Base-by-base conservation (phyloP, 495 filamentous ascomycete genomes). In the Penicillium silybi region DNA sequence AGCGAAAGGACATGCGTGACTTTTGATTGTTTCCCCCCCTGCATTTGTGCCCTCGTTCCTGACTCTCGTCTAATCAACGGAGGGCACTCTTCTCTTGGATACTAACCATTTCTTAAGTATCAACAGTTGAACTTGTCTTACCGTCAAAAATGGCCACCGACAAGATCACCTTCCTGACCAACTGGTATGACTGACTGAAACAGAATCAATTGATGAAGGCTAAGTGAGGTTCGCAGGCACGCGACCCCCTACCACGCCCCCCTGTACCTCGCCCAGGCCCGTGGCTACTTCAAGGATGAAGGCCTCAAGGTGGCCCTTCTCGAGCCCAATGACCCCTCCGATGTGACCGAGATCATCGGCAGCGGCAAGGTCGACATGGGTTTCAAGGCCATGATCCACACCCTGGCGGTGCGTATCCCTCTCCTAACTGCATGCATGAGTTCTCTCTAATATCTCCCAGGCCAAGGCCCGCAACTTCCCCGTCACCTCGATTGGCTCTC, bases 301-400 rank as follows among this genome's bases (percentile, higher is more conserved):
- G 83, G 78, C 58, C 78, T 87, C 62, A 84, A 86, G 67, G 83
- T 87, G 61, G 84, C 84, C 64, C 70, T 87, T 8, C 74, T 86
- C 17, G 84, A 87, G 67, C 84, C 84, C 56, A 87, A 86, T 58
- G 84, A 87, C 68, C 84, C 84, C 1, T 75, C 69, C 66, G 80
- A 87, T 77, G 84, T 87, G 53, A 87, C 84, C 60, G 84, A 87
- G 66, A 85, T 87, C 66, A 83, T 87, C 61, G 84, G 85, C 37
- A 83, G 79, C 56, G 80, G 80, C 52, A 86, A 86, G 62, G 79
- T 86, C 40, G 84, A 87, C 65, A 81, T 87, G 69, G 85, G 83
- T 32, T 86, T 87, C 76, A 87, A 87, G 65, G 84, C 85, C 50
- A 87, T 87, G 85, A 87, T 87, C 58, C 84, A 87, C 61, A 86